These are phyloP conservation scores for Thelephora terrestris DNA, from an alignment of 1,284 basidiomycete genomes.

Conservation along the genomic window DNA sequence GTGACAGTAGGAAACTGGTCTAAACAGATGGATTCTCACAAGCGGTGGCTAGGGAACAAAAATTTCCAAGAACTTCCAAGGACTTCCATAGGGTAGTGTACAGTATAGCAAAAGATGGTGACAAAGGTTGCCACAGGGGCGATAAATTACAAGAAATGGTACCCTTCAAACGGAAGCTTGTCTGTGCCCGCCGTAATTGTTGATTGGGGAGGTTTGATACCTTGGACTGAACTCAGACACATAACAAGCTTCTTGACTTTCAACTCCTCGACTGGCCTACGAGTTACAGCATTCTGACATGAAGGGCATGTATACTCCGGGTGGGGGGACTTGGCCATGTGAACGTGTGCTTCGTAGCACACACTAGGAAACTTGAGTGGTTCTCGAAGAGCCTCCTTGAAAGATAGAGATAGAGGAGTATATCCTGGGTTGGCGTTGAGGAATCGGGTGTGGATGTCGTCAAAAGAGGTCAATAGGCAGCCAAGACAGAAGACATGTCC, in stretches of 20 bases:
- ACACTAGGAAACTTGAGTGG: constrained; percentile 14
- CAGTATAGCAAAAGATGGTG: too few species aligned
- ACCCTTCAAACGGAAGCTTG: too few species aligned
- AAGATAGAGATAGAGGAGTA: constrained; percentile 19
- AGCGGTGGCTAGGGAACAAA: too few species aligned
- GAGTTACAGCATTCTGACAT: constrained; percentile 40
- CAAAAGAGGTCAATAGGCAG: constrained; percentile 62
- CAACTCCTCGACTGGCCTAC: constrained; percentile 48
- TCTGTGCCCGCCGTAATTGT: too few species aligned
- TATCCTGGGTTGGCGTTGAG: constrained; percentile 37
- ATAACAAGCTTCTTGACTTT: constrained; percentile 43
- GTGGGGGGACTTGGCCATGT: constrained; percentile 17
- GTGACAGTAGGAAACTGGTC: too few species aligned
- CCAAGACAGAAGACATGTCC: constrained; percentile 59
- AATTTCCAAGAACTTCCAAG: too few species aligned
- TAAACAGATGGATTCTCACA: too few species aligned
- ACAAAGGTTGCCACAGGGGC: too few species aligned
- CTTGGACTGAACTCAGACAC: neutral
- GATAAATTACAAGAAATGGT: too few species aligned
- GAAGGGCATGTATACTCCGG: constrained; percentile 58
- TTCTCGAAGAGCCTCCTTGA: constrained; percentile 9
- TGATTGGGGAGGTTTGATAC: neutral
- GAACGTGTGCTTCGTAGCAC: constrained; percentile 11
- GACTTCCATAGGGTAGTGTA: too few species aligned
- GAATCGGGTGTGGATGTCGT: constrained; percentile 38